Evolutionary conservation across 176 grass and related monocot genomes (phyloP).

Genomic region (Metroxylon sagu): DNA sequence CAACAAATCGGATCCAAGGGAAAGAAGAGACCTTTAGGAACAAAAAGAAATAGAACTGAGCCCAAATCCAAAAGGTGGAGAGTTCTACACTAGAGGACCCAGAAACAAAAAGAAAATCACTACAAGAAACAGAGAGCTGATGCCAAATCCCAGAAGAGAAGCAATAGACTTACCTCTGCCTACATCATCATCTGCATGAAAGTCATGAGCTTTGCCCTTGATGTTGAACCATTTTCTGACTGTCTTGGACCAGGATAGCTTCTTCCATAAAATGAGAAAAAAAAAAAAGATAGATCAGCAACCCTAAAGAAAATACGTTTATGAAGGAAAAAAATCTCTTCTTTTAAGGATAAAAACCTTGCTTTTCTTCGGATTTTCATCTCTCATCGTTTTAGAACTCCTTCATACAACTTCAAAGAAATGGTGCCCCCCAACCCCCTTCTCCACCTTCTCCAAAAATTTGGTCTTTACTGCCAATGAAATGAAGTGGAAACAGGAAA

Average conservation of each 20-base stretch:
- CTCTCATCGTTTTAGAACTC: constrained; percentile 67
- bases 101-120: background rate
- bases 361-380: constrained; percentile 66
- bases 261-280: constrained; percentile 13
- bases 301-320: constrained; percentile 16
- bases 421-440: constrained; percentile 11
- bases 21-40: too few species aligned
- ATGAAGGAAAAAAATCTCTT: constrained; percentile 13
- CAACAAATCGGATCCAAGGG: too few species aligned
- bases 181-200: constrained; percentile 52
- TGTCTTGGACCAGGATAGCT: constrained; percentile 95
- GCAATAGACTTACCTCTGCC: constrained; percentile 30
- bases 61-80: too few species aligned
- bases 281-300: constrained; percentile 24
- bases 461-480: background rate
- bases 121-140: background rate
- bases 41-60: too few species aligned
- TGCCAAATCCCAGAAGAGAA: background rate
- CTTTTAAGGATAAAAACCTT: constrained; percentile 44
- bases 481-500: background rate
- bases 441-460: background rate
- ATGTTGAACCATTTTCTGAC: constrained; percentile 97
- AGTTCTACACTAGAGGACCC: background rate
- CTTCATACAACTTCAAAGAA: constrained; percentile 27
- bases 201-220: constrained; percentile 73